A percentile compares a stretch with the other conserved stretches of the same genome.
These are phyloP conservation scores for Nicotiana benthamiana DNA, from an alignment of 257 asterid species.

Conservation along the genomic window DNA sequence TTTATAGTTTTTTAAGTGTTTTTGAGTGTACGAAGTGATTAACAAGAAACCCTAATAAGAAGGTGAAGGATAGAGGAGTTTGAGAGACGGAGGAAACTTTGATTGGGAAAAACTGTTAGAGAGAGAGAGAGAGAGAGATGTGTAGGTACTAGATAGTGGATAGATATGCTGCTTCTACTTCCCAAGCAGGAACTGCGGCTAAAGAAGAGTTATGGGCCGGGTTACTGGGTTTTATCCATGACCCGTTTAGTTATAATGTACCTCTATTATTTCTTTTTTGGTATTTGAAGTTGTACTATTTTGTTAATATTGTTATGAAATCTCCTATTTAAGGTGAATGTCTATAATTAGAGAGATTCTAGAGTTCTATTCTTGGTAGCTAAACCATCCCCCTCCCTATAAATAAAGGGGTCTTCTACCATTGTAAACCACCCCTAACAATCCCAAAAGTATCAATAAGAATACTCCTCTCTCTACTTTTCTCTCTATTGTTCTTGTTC, in stretches of 20 bases:
- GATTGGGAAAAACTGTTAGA: not conserved
- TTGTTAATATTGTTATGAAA: no score
- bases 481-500: no score
- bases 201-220: conserved; percentile 2
- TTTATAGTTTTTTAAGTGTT: not conserved
- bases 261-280: not conserved
- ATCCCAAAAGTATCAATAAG: no score
- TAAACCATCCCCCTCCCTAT: no score
- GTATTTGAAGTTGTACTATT: not conserved
- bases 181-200: not conserved
- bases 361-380: no score
- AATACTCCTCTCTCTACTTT: no score
- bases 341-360: no score
- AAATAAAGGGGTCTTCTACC: no score
- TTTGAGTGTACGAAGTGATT: not conserved
- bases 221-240: not conserved
- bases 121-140: not conserved
- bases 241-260: not conserved
- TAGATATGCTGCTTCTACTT: not conserved
- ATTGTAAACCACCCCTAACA: no score
- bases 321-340: no score
- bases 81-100: not conserved
- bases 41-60: conserved; percentile 23
- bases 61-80: not conserved
- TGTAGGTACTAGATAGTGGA: not conserved